Evolutionary conservation across 768 basidiomycete species (phyloP), one percentile per base, ranked within the genome.

Genomic region (Aureoboletus auriporus): DNA sequence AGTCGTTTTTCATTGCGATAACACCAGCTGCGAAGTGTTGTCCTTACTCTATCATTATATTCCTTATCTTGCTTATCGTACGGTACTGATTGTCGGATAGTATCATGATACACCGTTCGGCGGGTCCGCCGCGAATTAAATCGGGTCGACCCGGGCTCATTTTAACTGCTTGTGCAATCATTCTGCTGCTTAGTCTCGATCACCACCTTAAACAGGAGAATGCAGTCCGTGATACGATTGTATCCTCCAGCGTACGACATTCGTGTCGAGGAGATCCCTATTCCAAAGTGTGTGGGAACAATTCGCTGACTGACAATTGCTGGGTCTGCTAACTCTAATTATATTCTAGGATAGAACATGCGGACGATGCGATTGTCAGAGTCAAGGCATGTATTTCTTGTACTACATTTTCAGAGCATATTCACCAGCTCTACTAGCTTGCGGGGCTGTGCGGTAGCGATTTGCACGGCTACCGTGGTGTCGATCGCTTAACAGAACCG

Each of bases 291-390:
- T 68, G 80, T 72, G 58, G 37, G 12, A 36, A n/a, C 26, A 13
- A 11, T 8, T 17, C 10, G 8, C 37, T 6, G 11, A 23, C 20
- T 34, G 16, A 30, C 28, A 10, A 20, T 23, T 9, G 12, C 12
- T 35, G 29, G 28, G 31, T 3, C 4, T 36, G 23, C 7, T 44
- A 26, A 44, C 23, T 6, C 8, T 42, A 11, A 23, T 23, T 4
- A 23, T 11, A 28, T n/a, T n/a, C 16, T 51, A 87, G 86, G 49
- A 80, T 90, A 40, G 71, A 79, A 49, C 73, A 88, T 51, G 78
- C 84, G 1, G 87, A 90, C 61, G 86, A 89, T 69, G 88, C 78
- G 2, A 86, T 91, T 39, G 76, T 90, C 46, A 87, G 83, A 71
- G 78, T 89, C 45, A 79, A 76, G 66, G 88, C 82, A 52, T 44